phyloP scores from a whole-genome alignment of 257 asterid species.

The Salvia miltiorrhiza region DNA sequence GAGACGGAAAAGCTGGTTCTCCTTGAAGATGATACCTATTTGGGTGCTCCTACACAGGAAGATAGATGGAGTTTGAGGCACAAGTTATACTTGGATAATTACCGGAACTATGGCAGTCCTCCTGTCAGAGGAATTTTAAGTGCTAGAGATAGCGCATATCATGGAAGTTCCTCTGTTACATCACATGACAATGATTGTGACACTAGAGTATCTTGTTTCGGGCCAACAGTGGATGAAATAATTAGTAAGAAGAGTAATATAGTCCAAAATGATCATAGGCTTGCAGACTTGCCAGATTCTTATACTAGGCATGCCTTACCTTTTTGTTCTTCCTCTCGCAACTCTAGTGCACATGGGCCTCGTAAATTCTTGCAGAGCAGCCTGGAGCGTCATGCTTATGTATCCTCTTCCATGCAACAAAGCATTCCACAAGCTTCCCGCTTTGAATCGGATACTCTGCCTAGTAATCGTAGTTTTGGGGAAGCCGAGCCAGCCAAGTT shows the following conservation, averaged over 20 bases:
- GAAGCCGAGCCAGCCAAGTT: conserved; percentile 31
- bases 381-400: conserved; percentile 38
- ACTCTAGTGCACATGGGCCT: conserved; percentile 27
- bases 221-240: conserved; percentile 26
- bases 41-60: conserved; percentile 19
- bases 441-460: conserved; percentile 38
- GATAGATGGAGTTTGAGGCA: conserved; percentile 28
- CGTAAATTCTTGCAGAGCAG: conserved; percentile 32
- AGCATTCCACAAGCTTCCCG: conserved; percentile 41
- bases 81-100: conserved; percentile 28
- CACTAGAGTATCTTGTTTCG: conserved; percentile 28
- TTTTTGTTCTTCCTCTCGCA: conserved; percentile 47
- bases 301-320: conserved; percentile 34
- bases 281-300: conserved; percentile 28
- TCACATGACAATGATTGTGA: conserved; percentile 29
- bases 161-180: conserved; percentile 26
- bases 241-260: conserved; percentile 25
- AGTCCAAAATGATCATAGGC: conserved; percentile 23
- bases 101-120: conserved; percentile 28
- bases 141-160: conserved; percentile 22
- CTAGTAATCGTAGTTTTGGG: conserved; percentile 22
- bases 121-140: conserved; percentile 33
- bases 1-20: conserved; percentile 25
- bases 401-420: conserved; percentile 39
- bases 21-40: conserved; percentile 23